Evolutionary conservation across 106 monocot genomes (phyloP), one percentile per base, ranked within the genome.

Genomic region (Triglochin maritima): DNA sequence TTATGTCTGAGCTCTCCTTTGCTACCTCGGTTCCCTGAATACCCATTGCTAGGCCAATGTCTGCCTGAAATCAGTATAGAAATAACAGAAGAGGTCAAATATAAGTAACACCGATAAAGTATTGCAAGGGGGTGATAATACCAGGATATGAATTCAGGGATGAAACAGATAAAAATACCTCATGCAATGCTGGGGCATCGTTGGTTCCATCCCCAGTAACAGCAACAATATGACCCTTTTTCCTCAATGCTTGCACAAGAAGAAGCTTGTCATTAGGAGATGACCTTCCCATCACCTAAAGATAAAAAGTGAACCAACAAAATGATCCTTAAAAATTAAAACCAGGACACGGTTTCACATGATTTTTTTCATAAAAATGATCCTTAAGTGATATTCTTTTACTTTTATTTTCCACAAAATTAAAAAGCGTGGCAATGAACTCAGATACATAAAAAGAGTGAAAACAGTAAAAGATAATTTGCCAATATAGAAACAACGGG

Each of bases 161-260:
- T 16, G 3, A 17, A 50, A 48, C 50, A 17, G 49, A 12, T 50
- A 45, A 50, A 6, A 49, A 68, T 59, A 90, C 90, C 84, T 93
- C 93, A 64, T 93, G 83, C 62, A 93, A 73, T 46, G 93, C 93
- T 56, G 93, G 88, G 60, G 93, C 88, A 63, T 93, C 93, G 74
- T 93, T 93, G 8, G 93, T 93, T 62, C 93, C 93, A 75, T 93
- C 93, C 53, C 93, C 93, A 54, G 93, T 93, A 29, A 93, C 93
- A 72, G 93, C 93, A 69, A 88, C 93, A 47, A 93, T 79, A 62
- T 93, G 81, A 46, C 83, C 81, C 68, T 45, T 76, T 55, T 47
- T 83, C 60, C 66, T 88, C 60, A 93, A 60, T 47, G 85, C 77
- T 81, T 83, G 83, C 9, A 93, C 93, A 65, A 93, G 79, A 9